phyloP scores from a whole-genome alignment of 768 basidiomycete genomes.

The Russula dissimulans region DNA sequence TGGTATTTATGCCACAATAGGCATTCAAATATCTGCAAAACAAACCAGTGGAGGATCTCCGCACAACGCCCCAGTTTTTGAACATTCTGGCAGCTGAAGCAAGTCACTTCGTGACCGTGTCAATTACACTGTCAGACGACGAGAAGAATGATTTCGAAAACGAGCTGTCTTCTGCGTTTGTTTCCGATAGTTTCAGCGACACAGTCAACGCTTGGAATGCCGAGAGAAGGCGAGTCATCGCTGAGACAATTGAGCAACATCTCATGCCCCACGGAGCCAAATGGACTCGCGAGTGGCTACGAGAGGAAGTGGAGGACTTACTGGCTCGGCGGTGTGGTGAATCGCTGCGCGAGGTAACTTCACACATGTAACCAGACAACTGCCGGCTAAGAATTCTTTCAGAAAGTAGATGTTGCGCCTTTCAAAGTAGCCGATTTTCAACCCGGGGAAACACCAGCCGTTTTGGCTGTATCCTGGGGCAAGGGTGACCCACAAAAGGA shows the following conservation, averaged over 20 bases:
- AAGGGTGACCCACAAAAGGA: constrained; percentile 92
- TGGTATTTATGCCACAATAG: constrained; percentile 33
- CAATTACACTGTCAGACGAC: constrained; percentile 56
- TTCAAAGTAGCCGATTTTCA: constrained; percentile 54
- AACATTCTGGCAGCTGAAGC: constrained; percentile 85
- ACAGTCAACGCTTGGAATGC: constrained; percentile 88
- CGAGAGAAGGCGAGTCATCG: constrained; percentile 67
- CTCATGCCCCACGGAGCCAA: constrained; percentile 79
- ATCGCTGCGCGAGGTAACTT: constrained; percentile 58
- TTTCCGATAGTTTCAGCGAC: constrained; percentile 77
- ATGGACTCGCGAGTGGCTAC: constrained; percentile 82
- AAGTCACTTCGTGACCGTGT: constrained; percentile 76
- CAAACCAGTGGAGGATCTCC: constrained; percentile 66
- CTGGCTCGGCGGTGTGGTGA: constrained; percentile 60
- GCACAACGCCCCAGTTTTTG: constrained; percentile 70
- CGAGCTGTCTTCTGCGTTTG: constrained; percentile 69
- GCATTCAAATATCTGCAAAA: constrained; percentile 89
- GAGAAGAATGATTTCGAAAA: constrained; percentile 62
- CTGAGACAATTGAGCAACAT: constrained; percentile 69
- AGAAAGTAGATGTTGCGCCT: constrained; percentile 83
- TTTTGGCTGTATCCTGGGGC: constrained; percentile 90
- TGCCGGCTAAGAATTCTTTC: constrained; percentile 3
- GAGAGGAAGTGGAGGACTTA: constrained; percentile 84
- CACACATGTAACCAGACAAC: not conserved
- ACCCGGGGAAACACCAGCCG: constrained; percentile 61